Base-by-base conservation (phyloP, 495 filamentous ascomycete species). In the Talaromyces nanjingensis region DNA sequence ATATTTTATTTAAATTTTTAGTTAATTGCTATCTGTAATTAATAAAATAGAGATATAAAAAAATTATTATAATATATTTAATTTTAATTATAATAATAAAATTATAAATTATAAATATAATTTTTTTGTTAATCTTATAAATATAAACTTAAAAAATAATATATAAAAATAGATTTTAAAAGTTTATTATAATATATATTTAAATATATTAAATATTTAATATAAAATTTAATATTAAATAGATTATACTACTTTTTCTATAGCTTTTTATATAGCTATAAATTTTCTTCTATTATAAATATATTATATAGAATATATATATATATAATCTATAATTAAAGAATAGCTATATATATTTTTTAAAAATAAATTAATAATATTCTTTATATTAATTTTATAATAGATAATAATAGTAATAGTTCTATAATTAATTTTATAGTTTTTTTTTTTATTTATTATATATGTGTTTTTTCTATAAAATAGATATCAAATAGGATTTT, bases 191-290 rank as follows among this genome's bases (percentile, higher is more conserved):
- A 63, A 42, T 42, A 42, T 65, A 39, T 47, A 59, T 25, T 60
- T 59, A 59, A 1, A 59, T 6, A 55, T 55, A 37, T 64, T 39
- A 8, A 27, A 64, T 52, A 53, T 22, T 45, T 6, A 37, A 8
- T 49, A 24, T 63, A 64, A 63, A 64, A 47, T 25, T 39, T 16
- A 37, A 47, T 3, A 57, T 65, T 64, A 65, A 31, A 39, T 58
- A 14, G 11, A 65, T 65, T n/a, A n/a, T n/a, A n/a, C n/a, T n/a
- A n/a, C n/a, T n/a, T n/a, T n/a, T n/a, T n/a, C n/a, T n/a, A n/a
- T n/a, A n/a, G n/a, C n/a, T n/a, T n/a, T n/a, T n/a, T n/a, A n/a
- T n/a, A n/a, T n/a, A n/a, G n/a, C n/a, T 59, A 59, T 64, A 59
- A 34, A 34, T n/a, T n/a, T n/a, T n/a, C n/a, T n/a, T n/a, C n/a